These are phyloP conservation scores for Kodamaea lidongshanica DNA, from an alignment of 805 yeast species.

Conservation along the genomic window DNA sequence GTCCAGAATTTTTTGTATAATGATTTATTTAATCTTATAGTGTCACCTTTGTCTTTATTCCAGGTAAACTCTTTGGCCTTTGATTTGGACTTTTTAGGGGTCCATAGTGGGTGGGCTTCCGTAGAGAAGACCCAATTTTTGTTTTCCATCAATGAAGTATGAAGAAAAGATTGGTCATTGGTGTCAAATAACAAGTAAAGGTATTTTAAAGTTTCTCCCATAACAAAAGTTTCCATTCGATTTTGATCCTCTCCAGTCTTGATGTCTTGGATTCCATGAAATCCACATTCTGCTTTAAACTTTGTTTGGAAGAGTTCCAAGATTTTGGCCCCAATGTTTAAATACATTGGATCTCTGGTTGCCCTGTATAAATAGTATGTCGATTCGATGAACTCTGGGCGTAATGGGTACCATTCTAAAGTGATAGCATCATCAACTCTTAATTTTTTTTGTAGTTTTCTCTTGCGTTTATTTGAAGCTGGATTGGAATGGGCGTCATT, in stretches of 20 bases:
- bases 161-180: conserved; percentile 41
- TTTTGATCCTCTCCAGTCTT: conserved; percentile 58
- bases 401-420: conserved; percentile 84
- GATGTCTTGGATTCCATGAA: conserved; percentile 68
- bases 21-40: conserved; percentile 6
- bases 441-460: conserved; percentile 3
- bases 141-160: conserved; percentile 22
- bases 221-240: conserved; percentile 86
- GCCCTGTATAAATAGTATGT: conserved; percentile 79
- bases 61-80: neutral
- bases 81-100: conserved; percentile 24
- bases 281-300: conserved; percentile 68
- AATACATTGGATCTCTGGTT: conserved; percentile 77
- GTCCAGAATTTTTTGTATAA: conserved; percentile 9
- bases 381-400: conserved; percentile 90
- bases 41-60: neutral
- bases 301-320: conserved; percentile 47
- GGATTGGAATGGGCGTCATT: conserved; percentile 7
- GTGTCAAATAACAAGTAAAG: conserved; percentile 73
- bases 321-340: conserved; percentile 66
- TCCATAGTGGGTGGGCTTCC: conserved; percentile 91
- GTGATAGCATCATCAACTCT: conserved; percentile 33
- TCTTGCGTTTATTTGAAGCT: neutral
- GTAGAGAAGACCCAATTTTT: conserved; percentile 66
- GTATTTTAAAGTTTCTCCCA: conserved; percentile 84